Evolutionary conservation across 1,139 yeast species (phyloP).

Genomic region (Taphrina communis): DNA sequence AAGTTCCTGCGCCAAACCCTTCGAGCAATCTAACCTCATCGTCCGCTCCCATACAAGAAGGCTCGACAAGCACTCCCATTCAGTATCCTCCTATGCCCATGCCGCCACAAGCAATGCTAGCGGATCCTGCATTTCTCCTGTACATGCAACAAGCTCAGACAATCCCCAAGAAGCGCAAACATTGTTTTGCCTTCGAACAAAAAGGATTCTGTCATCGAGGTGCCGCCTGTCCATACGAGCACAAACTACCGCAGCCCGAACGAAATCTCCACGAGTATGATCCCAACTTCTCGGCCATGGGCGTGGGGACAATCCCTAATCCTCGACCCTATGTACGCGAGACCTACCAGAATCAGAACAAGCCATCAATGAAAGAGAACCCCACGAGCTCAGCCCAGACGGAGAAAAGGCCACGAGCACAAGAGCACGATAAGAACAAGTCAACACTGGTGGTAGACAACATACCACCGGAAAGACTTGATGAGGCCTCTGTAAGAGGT

Average conservation of each 20-base stretch:
- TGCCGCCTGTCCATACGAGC: slow-evolving; percentile 47
- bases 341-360: slow-evolving; percentile 3
- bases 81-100: slow-evolving; percentile 20
- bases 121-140: slow-evolving; percentile 6
- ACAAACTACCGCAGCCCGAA: slow-evolving; percentile 35
- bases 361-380: background rate
- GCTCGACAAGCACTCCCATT: background rate
- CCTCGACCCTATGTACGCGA: slow-evolving; percentile 15
- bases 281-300: slow-evolving; percentile 42
- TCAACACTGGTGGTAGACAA: slow-evolving; percentile 54
- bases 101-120: slow-evolving; percentile 16
- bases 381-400: background rate
- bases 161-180: slow-evolving; percentile 22
- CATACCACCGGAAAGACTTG: slow-evolving; percentile 55
- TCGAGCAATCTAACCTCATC: background rate
- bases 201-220: slow-evolving; percentile 49
- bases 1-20: background rate
- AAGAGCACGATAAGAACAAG: slow-evolving; percentile 45
- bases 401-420: slow-evolving; percentile 34
- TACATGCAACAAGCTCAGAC: slow-evolving; percentile 13
- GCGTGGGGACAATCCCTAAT: slow-evolving; percentile 7
- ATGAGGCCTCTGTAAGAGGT: slow-evolving; percentile 51
- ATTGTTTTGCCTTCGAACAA: slow-evolving; percentile 42
- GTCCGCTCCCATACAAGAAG: background rate
- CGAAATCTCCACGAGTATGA: slow-evolving; percentile 37